Conservation (phyloP, 148 eudicot species). For the Simmondsia chinensis region DNA sequence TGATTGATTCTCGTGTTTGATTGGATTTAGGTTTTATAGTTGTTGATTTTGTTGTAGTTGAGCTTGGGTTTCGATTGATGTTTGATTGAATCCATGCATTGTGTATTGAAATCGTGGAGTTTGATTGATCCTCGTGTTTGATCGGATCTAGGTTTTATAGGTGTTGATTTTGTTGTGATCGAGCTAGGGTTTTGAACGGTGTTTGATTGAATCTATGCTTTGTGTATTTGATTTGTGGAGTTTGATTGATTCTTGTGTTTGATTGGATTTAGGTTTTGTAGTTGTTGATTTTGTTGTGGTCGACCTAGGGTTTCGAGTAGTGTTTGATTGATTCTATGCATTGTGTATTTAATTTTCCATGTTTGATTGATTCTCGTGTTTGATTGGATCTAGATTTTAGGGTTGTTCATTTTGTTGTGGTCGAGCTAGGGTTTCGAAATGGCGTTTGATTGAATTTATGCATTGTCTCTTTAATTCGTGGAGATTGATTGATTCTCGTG, state of each 20-base stretch:
- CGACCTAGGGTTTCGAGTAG: too few species aligned
- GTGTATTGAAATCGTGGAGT: not conserved
- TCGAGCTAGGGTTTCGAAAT: too few species aligned
- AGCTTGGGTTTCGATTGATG: constrained; percentile 1
- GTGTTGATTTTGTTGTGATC: not conserved
- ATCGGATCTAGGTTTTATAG: constrained; percentile 2
- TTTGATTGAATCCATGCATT: not conserved
- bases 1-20: not conserved
- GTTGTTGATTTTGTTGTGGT: too few species aligned
- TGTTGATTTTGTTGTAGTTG: not conserved
- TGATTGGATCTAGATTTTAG: too few species aligned
- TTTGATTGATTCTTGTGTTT: too few species aligned
- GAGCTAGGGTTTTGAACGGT: constrained; percentile 3
- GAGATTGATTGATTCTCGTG: too few species aligned
- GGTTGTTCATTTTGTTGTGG: too few species aligned
- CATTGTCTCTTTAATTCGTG: not conserved
- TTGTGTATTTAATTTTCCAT: not conserved
- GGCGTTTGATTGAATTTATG: not conserved
- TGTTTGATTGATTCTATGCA: not conserved
- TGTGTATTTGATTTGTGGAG: not conserved
- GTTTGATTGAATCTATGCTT: not conserved
- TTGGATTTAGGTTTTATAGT: constrained; percentile 3
- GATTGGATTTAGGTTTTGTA: too few species aligned
- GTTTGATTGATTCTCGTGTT: too few species aligned
- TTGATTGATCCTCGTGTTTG: not conserved